These are phyloP conservation scores for Aspergillus leporis DNA, from an alignment of 495 filamentous ascomycete species.

Conservation along the genomic window DNA sequence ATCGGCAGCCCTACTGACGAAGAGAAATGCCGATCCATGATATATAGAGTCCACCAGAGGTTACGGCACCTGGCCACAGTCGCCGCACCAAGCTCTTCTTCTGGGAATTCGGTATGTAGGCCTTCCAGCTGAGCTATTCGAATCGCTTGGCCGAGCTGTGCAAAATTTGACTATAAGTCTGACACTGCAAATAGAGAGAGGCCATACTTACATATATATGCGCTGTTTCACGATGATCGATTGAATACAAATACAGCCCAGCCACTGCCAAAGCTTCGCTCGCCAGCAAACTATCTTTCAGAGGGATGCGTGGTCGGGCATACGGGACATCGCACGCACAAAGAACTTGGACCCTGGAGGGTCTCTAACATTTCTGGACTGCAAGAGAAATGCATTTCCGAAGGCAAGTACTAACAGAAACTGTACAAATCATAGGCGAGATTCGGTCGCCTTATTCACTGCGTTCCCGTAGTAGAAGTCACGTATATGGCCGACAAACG, in stretches of 20 bases:
- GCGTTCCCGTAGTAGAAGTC: slow-evolving; percentile 30
- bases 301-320: slow-evolving; percentile 33
- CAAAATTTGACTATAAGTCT: not conserved
- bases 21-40: slow-evolving; percentile 39
- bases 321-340: slow-evolving; percentile 37
- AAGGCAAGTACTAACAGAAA: slow-evolving; percentile 42
- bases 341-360: slow-evolving; percentile 37
- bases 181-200: not conserved
- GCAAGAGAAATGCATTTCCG: slow-evolving; percentile 38
- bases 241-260: slow-evolving; percentile 38
- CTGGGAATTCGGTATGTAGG: slow-evolving; percentile 39
- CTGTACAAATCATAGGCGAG: slow-evolving; percentile 39
- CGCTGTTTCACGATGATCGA: slow-evolving; percentile 35
- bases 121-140: slow-evolving; percentile 39
- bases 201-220: slow-evolving; percentile 32
- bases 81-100: slow-evolving; percentile 26
- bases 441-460: slow-evolving; percentile 18
- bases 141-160: slow-evolving; percentile 39
- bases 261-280: slow-evolving; percentile 36
- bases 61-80: slow-evolving; percentile 34
- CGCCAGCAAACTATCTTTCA: slow-evolving; percentile 31
- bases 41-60: slow-evolving; percentile 43
- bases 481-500: slow-evolving; percentile 27
- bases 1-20: slow-evolving; percentile 38
- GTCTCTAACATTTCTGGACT: slow-evolving; percentile 18